Evolutionary conservation across 208 protist species (phyloP).

Genomic region (Wallacemonas sp.): DNA sequence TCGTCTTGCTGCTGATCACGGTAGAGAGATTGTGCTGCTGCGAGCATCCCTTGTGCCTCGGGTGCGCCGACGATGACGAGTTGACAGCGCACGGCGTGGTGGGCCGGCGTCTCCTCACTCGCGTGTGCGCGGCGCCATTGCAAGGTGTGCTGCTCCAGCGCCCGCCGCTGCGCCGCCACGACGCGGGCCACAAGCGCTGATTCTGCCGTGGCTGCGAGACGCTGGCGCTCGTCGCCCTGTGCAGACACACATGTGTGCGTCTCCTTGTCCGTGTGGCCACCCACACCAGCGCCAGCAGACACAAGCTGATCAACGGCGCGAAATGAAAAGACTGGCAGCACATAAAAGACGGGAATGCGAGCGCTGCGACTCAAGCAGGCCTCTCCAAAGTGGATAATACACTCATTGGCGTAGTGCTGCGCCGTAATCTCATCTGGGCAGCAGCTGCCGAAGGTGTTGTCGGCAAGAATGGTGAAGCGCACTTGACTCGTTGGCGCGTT

Average conservation of each 20-base stretch:
- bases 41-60: slow-evolving; percentile 12
- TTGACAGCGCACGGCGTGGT: not conserved
- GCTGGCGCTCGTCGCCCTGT: too few species aligned
- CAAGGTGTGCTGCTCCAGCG: not conserved
- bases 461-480: slow-evolving; percentile 81
- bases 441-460: slow-evolving; percentile 92
- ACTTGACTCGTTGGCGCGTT: slow-evolving; percentile 29
- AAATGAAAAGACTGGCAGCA: slow-evolving; percentile 59
- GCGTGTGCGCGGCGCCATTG: not conserved
- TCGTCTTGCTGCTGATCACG: slow-evolving; percentile 6
- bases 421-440: slow-evolving; percentile 92
- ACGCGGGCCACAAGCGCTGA: slow-evolving; percentile 26
- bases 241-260: too few species aligned
- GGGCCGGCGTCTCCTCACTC: not conserved
- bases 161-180: slow-evolving; percentile 10
- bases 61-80: slow-evolving; percentile 37
- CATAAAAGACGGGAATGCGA: slow-evolving; percentile 79
- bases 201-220: too few species aligned
- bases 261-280: slow-evolving; percentile 4
- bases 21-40: slow-evolving; percentile 2
- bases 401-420: slow-evolving; percentile 80
- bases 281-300: slow-evolving; percentile 6
- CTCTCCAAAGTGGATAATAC: slow-evolving; percentile 91
- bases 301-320: slow-evolving; percentile 1
- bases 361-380: slow-evolving; percentile 87